Conservation (phyloP, 306 rosid species). For the Biancaea sappan region DNA sequence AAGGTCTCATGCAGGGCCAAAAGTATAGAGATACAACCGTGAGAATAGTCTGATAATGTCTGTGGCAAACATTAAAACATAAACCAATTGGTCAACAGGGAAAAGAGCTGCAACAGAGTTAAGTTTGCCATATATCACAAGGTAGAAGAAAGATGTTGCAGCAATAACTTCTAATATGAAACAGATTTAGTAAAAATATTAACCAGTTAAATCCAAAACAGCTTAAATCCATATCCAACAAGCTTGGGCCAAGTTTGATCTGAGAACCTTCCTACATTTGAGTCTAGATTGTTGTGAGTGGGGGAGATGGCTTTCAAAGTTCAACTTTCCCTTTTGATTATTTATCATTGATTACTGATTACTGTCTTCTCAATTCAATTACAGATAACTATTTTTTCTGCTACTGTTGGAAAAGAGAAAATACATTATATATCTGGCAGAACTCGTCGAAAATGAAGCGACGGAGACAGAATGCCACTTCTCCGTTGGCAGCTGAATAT, state of each 20-base stretch:
- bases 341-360: background rate
- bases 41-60: constrained; percentile 85
- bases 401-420: background rate
- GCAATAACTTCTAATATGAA: constrained; percentile 25
- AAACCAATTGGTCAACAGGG: constrained; percentile 85
- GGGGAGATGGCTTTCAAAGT: background rate
- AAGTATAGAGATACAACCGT: constrained; percentile 76
- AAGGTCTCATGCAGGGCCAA: constrained; percentile 86
- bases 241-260: background rate
- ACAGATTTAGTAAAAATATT: background rate
- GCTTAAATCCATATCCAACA: background rate
- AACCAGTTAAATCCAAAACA: background rate
- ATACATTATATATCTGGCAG: background rate
- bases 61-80: constrained; percentile 79
- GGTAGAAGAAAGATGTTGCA: constrained; percentile 24
- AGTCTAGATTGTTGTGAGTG: background rate
- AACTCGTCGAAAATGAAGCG: constrained; percentile 45
- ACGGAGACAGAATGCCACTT: constrained; percentile 42
- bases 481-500: constrained; percentile 24
- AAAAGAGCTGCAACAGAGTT: constrained; percentile 75
- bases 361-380: background rate
- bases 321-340: background rate
- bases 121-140: constrained; percentile 40
- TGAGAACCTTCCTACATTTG: too few species aligned
- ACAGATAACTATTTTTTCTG: background rate